A percentile compares a stretch with the other conserved stretches of the same genome.
phyloP scores from a whole-genome alignment of 768 basidiomycete species.

The Terana coerulea region DNA sequence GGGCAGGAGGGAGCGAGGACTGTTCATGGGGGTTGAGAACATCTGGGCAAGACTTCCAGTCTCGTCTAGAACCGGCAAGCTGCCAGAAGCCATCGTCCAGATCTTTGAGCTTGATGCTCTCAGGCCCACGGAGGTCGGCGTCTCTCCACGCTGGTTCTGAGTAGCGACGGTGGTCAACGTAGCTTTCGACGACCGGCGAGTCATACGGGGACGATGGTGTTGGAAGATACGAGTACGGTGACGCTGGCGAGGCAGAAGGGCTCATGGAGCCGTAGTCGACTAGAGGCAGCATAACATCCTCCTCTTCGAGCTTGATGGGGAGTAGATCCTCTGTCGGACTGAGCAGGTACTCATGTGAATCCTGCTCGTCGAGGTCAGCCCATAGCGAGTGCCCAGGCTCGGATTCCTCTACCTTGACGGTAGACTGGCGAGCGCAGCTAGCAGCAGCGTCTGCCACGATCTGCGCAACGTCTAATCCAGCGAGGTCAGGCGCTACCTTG shows the following conservation, averaged over 20 bases:
- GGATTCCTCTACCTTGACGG: neutral
- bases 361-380: neutral
- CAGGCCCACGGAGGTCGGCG: slow-evolving; percentile 42
- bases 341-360: slow-evolving; percentile 1
- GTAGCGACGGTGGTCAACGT: slow-evolving; percentile 15
- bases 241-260: slow-evolving; percentile 7
- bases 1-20: no score
- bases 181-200: slow-evolving; percentile 4
- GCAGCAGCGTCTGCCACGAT: slow-evolving; percentile 37
- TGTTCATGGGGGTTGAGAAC: neutral
- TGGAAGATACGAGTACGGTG: slow-evolving; percentile 5
- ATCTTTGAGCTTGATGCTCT: slow-evolving; percentile 39
- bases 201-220: slow-evolving; percentile 2
- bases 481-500: slow-evolving; percentile 46
- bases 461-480: slow-evolving; percentile 35
- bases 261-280: neutral
- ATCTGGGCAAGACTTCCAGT: neutral
- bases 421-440: neutral
- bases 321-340: slow-evolving; percentile 35
- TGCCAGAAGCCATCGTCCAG: slow-evolving; percentile 36
- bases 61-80: neutral
- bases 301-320: slow-evolving; percentile 28
- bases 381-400: slow-evolving; percentile 23
- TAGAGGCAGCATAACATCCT: slow-evolving; percentile 11
- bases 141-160: slow-evolving; percentile 38